Conservation (phyloP, 148 eudicot genomes). For the Amaranthus cruentus region DNA sequence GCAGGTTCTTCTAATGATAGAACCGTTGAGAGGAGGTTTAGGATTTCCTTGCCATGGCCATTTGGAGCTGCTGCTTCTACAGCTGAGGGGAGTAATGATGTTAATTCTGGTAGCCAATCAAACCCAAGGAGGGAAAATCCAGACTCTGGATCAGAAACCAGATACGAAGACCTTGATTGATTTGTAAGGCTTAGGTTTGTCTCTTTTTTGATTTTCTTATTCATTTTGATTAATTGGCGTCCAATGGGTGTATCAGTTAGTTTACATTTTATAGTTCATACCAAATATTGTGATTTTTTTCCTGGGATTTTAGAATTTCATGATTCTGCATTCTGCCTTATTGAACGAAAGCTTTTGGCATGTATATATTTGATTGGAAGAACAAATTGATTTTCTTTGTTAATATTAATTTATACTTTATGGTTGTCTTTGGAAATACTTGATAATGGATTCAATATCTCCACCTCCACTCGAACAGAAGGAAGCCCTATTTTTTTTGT, state of each 20-base stretch:
- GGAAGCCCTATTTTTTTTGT: too few species aligned
- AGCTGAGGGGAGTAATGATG: slow-evolving; percentile 42
- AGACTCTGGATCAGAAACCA: slow-evolving; percentile 29
- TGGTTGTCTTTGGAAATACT: too few species aligned
- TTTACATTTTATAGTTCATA: not conserved
- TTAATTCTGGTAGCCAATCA: slow-evolving; percentile 15
- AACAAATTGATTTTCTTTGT: too few species aligned
- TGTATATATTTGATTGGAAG: too few species aligned
- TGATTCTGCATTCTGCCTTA: not conserved
- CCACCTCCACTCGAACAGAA: too few species aligned
- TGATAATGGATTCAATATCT: too few species aligned
- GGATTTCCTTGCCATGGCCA: slow-evolving; percentile 67
- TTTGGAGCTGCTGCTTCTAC: slow-evolving; percentile 36
- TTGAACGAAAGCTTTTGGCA: not conserved
- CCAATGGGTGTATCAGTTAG: not conserved
- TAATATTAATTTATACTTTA: too few species aligned
- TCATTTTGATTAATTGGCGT: not conserved
- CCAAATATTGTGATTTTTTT: not conserved
- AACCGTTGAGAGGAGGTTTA: slow-evolving; percentile 52
- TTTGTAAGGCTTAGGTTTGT: slow-evolving; percentile 8
- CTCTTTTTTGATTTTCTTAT: not conserved
- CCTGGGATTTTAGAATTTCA: not conserved
- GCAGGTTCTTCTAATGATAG: slow-evolving; percentile 29
- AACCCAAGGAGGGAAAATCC: slow-evolving; percentile 12
- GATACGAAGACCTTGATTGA: slow-evolving; percentile 37